Conservation (phyloP, 2,329 filamentous ascomycete genomes). For the Tympanopsis confertula region DNA sequence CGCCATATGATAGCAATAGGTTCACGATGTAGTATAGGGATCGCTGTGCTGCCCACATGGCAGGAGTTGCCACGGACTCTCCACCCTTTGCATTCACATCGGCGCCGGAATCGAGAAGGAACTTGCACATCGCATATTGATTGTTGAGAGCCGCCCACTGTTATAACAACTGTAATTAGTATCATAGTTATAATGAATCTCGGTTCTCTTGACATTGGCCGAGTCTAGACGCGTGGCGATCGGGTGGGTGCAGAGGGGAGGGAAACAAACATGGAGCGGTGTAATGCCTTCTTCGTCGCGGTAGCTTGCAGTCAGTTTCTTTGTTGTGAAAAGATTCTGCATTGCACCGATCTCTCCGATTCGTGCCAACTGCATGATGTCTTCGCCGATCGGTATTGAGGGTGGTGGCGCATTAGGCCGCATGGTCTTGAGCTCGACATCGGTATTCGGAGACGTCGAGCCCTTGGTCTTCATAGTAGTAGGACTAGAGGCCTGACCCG, state of each 20-base stretch:
- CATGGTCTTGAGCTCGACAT: constrained; percentile 25
- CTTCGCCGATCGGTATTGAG: constrained; percentile 37
- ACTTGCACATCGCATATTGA: constrained; percentile 93
- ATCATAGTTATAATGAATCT: no score
- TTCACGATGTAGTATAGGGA: constrained; percentile 96
- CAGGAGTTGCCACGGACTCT: constrained; percentile 83
- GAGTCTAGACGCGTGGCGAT: no score
- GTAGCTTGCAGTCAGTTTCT: constrained; percentile 72
- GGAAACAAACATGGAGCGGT: constrained; percentile 68
- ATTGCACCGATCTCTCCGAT: constrained; percentile 77
- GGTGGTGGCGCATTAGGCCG: constrained; percentile 5
- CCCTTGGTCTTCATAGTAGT: constrained; percentile 4
- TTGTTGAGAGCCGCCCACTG: constrained; percentile 99
- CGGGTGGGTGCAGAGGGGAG: no score
- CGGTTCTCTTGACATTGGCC: no score
- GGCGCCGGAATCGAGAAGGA: constrained; percentile 72
- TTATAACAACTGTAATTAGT: constrained; percentile 2
- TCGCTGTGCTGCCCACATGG: constrained; percentile 93
- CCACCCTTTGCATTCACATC: constrained; percentile 92
- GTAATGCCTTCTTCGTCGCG: constrained; percentile 89
- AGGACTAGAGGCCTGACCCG: constrained; percentile 1
- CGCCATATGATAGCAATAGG: constrained; percentile 79
- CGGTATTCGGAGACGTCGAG: constrained; percentile 16
- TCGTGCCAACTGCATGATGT: constrained; percentile 91
- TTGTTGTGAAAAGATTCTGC: constrained; percentile 77